Percentiles rank a stretch among this genome's conserved stretches.
Evolutionary conservation across 2,329 filamentous ascomycete genomes (phyloP).

Genomic region (Hypoxylon sp.): DNA sequence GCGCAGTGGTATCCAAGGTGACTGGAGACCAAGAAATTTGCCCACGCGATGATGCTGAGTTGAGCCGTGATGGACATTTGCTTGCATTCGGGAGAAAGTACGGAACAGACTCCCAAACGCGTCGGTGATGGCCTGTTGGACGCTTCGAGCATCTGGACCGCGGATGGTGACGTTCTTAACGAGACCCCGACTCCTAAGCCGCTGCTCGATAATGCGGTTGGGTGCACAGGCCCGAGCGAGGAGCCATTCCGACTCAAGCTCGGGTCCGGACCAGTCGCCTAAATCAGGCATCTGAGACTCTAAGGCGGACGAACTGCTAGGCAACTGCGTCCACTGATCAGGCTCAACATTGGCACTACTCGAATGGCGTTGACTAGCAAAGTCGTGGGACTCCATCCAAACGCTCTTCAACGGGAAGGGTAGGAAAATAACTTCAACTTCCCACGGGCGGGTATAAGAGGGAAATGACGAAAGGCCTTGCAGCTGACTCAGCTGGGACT

Average conservation of each 20-base stretch:
- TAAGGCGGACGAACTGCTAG: slow-evolving; percentile 61
- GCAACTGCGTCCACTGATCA: slow-evolving; percentile 71
- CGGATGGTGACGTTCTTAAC: slow-evolving; percentile 74
- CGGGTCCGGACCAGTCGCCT: slow-evolving; percentile 64
- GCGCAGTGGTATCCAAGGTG: slow-evolving; percentile 80
- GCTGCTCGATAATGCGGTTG: slow-evolving; percentile 74
- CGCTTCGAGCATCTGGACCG: slow-evolving; percentile 76
- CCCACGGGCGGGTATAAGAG: slow-evolving; percentile 76
- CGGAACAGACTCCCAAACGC: slow-evolving; percentile 73
- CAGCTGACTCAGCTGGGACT: slow-evolving; percentile 68
- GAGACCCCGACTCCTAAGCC: slow-evolving; percentile 82
- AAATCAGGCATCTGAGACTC: slow-evolving; percentile 65
- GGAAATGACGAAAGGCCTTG: slow-evolving; percentile 70
- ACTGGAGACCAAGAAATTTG: slow-evolving; percentile 73
- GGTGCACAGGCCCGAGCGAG: slow-evolving; percentile 77
- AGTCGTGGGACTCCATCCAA: slow-evolving; percentile 67
- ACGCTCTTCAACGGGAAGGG: slow-evolving; percentile 75
- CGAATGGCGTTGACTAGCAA: slow-evolving; percentile 58
- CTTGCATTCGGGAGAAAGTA: slow-evolving; percentile 59
- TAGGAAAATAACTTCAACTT: slow-evolving; percentile 81
- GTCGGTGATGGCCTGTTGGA: slow-evolving; percentile 73
- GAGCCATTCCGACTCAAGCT: slow-evolving; percentile 71
- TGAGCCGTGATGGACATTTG: slow-evolving; percentile 53
- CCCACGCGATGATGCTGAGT: slow-evolving; percentile 56
- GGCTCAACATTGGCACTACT: slow-evolving; percentile 52